phyloP scores from a whole-genome alignment of 1,284 basidiomycete species.

The Sphaerobolus stellatus region DNA sequence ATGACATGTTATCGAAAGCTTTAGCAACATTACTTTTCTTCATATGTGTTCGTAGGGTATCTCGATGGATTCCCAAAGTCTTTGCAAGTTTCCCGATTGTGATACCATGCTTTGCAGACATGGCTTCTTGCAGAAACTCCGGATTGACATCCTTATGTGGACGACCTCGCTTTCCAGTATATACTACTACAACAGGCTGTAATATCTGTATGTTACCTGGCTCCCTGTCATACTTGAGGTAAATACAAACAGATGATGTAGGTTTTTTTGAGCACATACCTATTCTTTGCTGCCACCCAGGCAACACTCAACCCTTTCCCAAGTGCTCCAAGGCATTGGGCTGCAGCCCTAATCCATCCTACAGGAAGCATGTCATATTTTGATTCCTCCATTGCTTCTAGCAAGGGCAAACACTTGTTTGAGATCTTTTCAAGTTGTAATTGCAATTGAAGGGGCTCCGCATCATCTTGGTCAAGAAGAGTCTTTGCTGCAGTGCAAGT shows the following conservation, averaged over 20 bases:
- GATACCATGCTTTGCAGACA: background rate
- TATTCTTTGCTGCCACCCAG: background rate
- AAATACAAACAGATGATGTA: background rate
- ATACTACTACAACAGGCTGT: background rate
- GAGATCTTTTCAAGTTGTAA: too few relatives aligned
- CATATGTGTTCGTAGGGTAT: slow-evolving; percentile 1
- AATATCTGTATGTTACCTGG: background rate
- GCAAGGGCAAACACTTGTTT: background rate
- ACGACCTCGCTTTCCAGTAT: background rate
- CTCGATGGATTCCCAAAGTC: slow-evolving; percentile 2
- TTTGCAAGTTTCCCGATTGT: background rate
- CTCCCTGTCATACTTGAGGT: background rate
- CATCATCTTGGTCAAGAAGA: too few relatives aligned
- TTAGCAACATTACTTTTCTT: background rate
- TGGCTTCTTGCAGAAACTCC: slow-evolving; percentile 1
- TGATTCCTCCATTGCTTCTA: background rate
- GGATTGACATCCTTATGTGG: slow-evolving; percentile 5
- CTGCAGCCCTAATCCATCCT: background rate
- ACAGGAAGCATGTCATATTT: background rate
- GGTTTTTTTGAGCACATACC: background rate
- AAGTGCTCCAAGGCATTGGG: background rate
- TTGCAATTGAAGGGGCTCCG: too few relatives aligned
- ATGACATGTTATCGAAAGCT: slow-evolving; percentile 5
- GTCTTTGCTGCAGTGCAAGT: too few relatives aligned
- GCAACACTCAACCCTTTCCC: background rate